Conservation (phyloP, 805 yeast species). For the Tetrapisispora phaffii region DNA sequence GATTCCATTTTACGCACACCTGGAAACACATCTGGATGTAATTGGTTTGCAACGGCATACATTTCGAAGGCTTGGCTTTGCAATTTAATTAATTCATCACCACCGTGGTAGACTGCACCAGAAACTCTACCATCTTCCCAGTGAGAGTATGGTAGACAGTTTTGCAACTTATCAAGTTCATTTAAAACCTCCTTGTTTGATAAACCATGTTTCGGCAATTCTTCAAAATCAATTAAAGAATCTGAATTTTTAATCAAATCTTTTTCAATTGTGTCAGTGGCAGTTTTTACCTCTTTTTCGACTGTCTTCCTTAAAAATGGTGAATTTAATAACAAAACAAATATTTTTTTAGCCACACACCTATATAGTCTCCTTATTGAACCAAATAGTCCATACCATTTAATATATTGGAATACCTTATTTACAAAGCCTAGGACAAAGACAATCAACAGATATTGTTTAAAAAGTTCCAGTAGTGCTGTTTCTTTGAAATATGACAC, state of each 20-base stretch:
- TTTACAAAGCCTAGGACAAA: slow-evolving; percentile 4
- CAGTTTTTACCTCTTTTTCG: slow-evolving; percentile 46
- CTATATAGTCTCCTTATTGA: slow-evolving; percentile 13
- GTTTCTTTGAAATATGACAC: background rate
- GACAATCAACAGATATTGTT: slow-evolving; percentile 18
- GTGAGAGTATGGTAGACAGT: slow-evolving; percentile 49
- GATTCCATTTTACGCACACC: slow-evolving; percentile 95
- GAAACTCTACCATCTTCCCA: slow-evolving; percentile 84
- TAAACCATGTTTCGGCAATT: slow-evolving; percentile 54
- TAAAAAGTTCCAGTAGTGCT: slow-evolving; percentile 7
- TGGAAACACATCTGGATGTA: slow-evolving; percentile 95
- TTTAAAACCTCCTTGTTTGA: slow-evolving; percentile 35
- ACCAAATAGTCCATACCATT: slow-evolving; percentile 36
- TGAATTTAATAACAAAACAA: slow-evolving; percentile 31
- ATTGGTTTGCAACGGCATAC: slow-evolving; percentile 82
- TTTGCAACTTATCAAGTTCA: slow-evolving; percentile 42
- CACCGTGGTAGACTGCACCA: slow-evolving; percentile 97
- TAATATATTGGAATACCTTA: slow-evolving; percentile 13
- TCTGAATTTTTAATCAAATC: slow-evolving; percentile 49
- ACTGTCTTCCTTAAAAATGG: slow-evolving; percentile 51
- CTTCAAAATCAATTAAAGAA: slow-evolving; percentile 34
- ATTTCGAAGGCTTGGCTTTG: slow-evolving; percentile 70
- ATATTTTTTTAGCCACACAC: slow-evolving; percentile 18
- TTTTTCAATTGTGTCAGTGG: slow-evolving; percentile 41
- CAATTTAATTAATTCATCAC: slow-evolving; percentile 58